phyloP scores from a whole-genome alignment of 176 grass and related monocot species.

The Oryza brachyantha region DNA sequence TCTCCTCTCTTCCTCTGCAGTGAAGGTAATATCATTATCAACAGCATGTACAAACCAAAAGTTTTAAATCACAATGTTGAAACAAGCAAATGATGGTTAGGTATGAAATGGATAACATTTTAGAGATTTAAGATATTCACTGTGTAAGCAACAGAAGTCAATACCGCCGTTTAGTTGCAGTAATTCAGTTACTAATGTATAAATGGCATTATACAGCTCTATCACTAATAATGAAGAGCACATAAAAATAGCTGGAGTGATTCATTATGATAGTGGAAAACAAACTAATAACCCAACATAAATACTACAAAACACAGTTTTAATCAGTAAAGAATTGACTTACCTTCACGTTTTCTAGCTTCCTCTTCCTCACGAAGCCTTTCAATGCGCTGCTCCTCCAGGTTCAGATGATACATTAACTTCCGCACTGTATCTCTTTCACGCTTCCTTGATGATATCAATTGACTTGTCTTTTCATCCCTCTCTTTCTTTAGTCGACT shows the following conservation, averaged over 20 bases:
- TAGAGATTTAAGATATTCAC: background rate
- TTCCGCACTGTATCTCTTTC: conserved; percentile 84
- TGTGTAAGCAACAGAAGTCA: background rate
- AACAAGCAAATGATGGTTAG: background rate
- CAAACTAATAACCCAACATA: background rate
- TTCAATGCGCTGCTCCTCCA: conserved; percentile 68
- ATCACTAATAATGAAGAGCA: background rate
- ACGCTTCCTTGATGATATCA: conserved; percentile 61
- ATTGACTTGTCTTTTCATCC: conserved; percentile 70
- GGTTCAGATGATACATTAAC: conserved; percentile 64
- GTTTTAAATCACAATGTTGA: background rate
- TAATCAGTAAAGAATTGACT: background rate
- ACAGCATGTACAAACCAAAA: conserved; percentile 1
- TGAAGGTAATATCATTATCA: conserved; percentile 1
- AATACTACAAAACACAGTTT: background rate
- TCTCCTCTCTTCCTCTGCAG: conserved; percentile 85
- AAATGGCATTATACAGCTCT: background rate
- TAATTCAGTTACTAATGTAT: background rate
- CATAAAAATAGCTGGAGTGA: background rate
- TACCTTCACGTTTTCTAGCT: conserved; percentile 76
- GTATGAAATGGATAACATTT: background rate
- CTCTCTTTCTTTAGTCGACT: conserved; percentile 60
- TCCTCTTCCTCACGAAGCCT: conserved; percentile 68
- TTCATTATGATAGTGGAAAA: background rate
- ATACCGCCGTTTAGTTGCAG: background rate